Evolutionary conservation across 768 basidiomycete species (phyloP).

Genomic region (Lentinus brumalis): DNA sequence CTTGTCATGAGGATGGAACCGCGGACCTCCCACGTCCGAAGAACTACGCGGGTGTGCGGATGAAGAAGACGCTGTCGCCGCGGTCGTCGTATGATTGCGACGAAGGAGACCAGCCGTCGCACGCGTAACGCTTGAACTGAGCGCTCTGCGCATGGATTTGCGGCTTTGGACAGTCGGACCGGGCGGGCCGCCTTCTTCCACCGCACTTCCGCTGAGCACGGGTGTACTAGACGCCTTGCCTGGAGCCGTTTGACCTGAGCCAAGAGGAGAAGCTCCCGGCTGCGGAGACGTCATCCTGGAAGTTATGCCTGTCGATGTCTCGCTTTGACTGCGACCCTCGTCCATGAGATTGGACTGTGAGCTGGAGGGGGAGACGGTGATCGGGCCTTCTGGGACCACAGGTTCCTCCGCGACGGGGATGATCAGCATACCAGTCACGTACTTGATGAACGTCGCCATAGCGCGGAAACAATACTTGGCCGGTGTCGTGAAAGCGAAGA

Average conservation of each 20-base stretch:
- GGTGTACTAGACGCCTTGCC: neutral
- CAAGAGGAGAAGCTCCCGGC: neutral
- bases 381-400: neutral
- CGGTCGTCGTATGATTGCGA: neutral
- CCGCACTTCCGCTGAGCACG: neutral
- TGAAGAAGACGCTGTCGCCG: neutral
- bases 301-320: neutral
- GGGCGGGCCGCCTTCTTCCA: neutral
- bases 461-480: slow-evolving; percentile 81
- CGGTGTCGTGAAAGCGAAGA: slow-evolving; percentile 76
- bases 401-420: neutral
- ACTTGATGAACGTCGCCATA: slow-evolving; percentile 69
- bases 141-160: slow-evolving; percentile 13
- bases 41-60: slow-evolving; percentile 1
- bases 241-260: neutral
- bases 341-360: neutral
- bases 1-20: slow-evolving; percentile 18
- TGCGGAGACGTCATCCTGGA: neutral
- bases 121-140: slow-evolving; percentile 16
- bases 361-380: neutral
- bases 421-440: slow-evolving; percentile 55
- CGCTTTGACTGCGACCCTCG: neutral
- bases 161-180: neutral
- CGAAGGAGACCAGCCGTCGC: slow-evolving; percentile 15
- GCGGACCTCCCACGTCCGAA: slow-evolving; percentile 24